Evolutionary conservation across 768 basidiomycete species (phyloP).

Genomic region (Psilocybe subaeruginosa): DNA sequence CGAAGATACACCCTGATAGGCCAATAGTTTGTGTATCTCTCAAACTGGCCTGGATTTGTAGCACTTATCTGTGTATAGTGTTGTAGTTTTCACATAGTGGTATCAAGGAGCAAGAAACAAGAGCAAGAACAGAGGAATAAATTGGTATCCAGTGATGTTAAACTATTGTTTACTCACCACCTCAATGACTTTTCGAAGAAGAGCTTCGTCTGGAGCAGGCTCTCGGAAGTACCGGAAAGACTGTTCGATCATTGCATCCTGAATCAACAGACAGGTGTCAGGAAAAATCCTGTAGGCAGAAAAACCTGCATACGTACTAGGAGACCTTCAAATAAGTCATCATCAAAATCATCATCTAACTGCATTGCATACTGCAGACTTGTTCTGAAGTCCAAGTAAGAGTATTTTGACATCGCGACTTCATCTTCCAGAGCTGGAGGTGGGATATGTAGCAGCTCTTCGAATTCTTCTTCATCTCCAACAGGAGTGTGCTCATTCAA

Average conservation of each 20-base stretch:
- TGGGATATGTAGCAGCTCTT: not conserved
- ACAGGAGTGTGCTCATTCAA: not conserved
- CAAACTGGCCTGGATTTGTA: not conserved
- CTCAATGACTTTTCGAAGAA: conserved; percentile 6
- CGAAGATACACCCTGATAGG: conserved; percentile 26
- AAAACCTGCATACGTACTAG: conserved; percentile 4
- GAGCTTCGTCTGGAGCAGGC: conserved; percentile 4
- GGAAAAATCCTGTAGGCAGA: not conserved
- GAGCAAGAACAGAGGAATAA: too few relatives aligned
- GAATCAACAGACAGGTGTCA: not conserved
- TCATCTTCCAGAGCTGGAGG: conserved; percentile 1
- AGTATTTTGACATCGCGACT: conserved; percentile 7
- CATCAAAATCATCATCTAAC: conserved; percentile 10
- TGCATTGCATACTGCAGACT: conserved; percentile 11
- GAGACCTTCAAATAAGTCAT: conserved; percentile 12
- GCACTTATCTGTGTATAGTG: not conserved
- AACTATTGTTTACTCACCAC: not conserved
- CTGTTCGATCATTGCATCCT: conserved; percentile 4
- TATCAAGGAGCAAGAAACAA: too few relatives aligned
- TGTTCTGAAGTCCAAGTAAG: not conserved
- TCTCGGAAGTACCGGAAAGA: not conserved
- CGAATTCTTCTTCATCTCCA: not conserved
- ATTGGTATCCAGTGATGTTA: not conserved
- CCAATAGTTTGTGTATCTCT: conserved; percentile 24
- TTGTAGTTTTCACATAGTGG: too few relatives aligned